A percentile compares a stretch with the other conserved stretches of the same genome.
Evolutionary conservation across 2,329 filamentous ascomycete species (phyloP).

Genomic region (Neodidymelliopsis sp.): DNA sequence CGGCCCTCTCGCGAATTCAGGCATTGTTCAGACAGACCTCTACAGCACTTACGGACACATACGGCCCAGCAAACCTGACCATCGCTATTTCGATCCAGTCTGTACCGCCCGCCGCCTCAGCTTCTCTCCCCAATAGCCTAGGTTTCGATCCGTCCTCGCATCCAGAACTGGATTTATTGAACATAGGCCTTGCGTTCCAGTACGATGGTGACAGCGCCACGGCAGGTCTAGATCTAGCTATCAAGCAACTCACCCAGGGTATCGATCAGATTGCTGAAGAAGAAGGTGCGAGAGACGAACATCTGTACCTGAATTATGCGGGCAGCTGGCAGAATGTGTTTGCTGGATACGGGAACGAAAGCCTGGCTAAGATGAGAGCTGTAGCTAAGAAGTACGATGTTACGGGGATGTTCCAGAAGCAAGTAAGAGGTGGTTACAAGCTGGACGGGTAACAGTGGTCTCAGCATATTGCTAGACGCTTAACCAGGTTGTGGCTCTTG

Average conservation of each 20-base stretch:
- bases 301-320: conserved; percentile 46
- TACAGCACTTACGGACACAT: not conserved
- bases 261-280: conserved; percentile 28
- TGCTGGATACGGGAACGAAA: conserved; percentile 24
- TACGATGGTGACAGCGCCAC: conserved; percentile 24
- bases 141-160: conserved; percentile 1
- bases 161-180: not conserved
- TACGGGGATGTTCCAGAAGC: conserved; percentile 33
- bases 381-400: conserved; percentile 33
- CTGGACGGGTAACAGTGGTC: too few species aligned
- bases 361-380: conserved; percentile 15
- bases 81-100: conserved; percentile 11
- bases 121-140: conserved; percentile 7
- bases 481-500: too few species aligned
- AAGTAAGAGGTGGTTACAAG: conserved; percentile 8
- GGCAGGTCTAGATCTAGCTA: conserved; percentile 22
- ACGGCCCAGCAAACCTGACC: conserved; percentile 7
- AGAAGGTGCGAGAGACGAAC: conserved; percentile 24
- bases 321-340: conserved; percentile 44
- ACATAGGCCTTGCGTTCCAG: conserved; percentile 26
- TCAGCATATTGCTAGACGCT: too few species aligned
- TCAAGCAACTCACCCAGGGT: conserved; percentile 28
- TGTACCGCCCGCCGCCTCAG: conserved; percentile 5
- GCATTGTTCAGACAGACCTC: not conserved
- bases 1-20: not conserved